Evolutionary conservation across 352 stramenopile genomes (phyloP), one percentile per base, ranked within the genome.

Genomic region (Phytopythium aichiense): DNA sequence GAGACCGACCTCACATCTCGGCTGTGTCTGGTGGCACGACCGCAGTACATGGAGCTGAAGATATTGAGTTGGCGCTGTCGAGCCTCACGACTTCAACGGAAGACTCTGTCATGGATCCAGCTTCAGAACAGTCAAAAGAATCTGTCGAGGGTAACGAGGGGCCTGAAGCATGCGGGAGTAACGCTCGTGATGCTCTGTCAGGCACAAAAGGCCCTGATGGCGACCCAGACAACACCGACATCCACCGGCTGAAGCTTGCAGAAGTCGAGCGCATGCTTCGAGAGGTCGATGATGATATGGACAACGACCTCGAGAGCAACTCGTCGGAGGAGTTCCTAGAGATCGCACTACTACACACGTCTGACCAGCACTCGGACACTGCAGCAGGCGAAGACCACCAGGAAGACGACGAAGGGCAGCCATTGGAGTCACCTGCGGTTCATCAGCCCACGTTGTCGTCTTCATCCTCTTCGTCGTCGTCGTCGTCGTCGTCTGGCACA

Each of bases 311-410:
- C 23, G 66, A 70, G 18, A 82, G 71, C n/a, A 65, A 67, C 18
- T 69, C 61, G 13, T 82, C 71, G 0, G 61, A 65, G n/a, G 73
- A 77, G 25, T 66, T 79, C 33, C 33, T 82, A 20, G 64, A 76
- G 16, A 52, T 75, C 13, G 68, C 65, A 2, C 54, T 68, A 5
- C 57, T 65, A 28, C 68, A 68, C 8, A 54, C 48, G 0, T 28
- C 23, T 2, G 46, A 35, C 22, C 46, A 53, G 13, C 9, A n/a
- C 28, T 18, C 18, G 12, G 50, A 16, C 5, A 8, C 33, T 28
- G 2, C 28, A 25, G 28, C 49, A 5, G 18, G 23, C 8, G 23
- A 30, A 18, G 46, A 35, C 23, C n/a, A 28, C 22, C 23, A 53
- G 13, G 11, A 51, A 45, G 31, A 25, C 31, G n/a, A 28, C 0